phyloP scores from a whole-genome alignment of 345 rosid species.

The Citrus reticulata region DNA sequence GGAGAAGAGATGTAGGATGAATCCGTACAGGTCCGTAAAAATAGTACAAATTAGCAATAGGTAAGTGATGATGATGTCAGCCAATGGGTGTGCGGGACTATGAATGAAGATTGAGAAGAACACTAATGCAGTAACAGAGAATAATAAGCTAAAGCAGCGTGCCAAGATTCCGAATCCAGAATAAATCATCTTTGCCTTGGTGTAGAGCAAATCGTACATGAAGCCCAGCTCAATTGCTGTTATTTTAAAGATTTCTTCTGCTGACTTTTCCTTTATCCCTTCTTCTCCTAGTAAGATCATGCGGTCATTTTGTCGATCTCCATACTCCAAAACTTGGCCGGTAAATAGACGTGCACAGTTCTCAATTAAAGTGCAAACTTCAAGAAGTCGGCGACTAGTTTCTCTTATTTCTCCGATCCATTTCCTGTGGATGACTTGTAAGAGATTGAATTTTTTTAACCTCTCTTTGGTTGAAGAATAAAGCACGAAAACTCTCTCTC shows the following conservation, averaged over 20 bases:
- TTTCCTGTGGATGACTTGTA: too few relatives aligned
- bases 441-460: conserved; percentile 13
- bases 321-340: too few relatives aligned
- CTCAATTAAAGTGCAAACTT: too few relatives aligned
- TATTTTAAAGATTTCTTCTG: conserved; percentile 7
- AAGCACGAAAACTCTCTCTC: conserved; percentile 37
- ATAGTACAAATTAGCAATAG: conserved; percentile 3
- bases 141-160: background rate
- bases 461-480: conserved; percentile 29
- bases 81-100: background rate
- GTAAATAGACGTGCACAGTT: too few relatives aligned
- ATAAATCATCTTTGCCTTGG: conserved; percentile 14
- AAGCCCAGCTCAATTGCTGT: conserved; percentile 5
- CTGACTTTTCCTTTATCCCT: too few relatives aligned
- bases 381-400: too few relatives aligned
- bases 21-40: conserved; percentile 2
- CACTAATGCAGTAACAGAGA: conserved; percentile 9
- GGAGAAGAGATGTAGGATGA: conserved; percentile 1
- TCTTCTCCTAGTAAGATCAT: too few relatives aligned
- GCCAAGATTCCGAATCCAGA: background rate
- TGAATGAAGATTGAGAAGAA: background rate
- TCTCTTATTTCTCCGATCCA: background rate
- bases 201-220: conserved; percentile 12
- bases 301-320: too few relatives aligned
- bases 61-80: background rate